Base-by-base conservation (phyloP, 1,284 basidiomycete species). In the Trichosporon coremiiforme region DNA sequence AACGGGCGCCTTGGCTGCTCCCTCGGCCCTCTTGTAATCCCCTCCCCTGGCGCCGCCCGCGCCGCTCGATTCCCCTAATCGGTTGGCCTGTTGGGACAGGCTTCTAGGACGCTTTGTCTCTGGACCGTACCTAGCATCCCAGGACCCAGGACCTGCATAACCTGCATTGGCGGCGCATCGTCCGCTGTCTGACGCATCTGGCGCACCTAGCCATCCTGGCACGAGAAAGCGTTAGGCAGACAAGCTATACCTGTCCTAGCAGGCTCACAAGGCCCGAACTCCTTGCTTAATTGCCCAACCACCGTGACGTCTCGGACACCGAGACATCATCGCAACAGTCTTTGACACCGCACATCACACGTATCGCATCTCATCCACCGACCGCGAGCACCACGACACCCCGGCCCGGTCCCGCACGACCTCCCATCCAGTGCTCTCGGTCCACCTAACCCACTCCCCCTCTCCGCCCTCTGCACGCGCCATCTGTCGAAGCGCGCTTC, bases 361-460 rank as follows among this genome's bases (percentile, higher is more conserved):
- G 2, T 5, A 17, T 20, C 20, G 7, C 20, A 53, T 17, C 50
- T 25, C 50, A 20, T 53, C 50, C 50, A 53, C 9, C 50, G 50
- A 53, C 50, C 9, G 50, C 50, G 50, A 53, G 50, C 50, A 53
- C 50, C n/a, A 20, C 50, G 22, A 17, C 50, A 53, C 50, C 20
- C 10, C 45, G 17, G 9, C 45, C 17, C 13, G n/a, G 20, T 7
- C 4, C 15, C 50, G 50, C 50, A 53, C 50, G 50, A 53, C 50
- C 50, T 22, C n/a, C 20, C 50, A 53, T 53, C 50, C 50, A 53
- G 50, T 17, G 50, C 20, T 53, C 50, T 53, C 50, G 50, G 50
- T 53, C 20, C 50, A 12, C 50, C 20, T 12, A 10, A 20, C 50
- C 20, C 20, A 53, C 22, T 53, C 10, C 50, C 47, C 50, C 50